Conservation (phyloP, 1,284 basidiomycete genomes). For the Ustilago nuda region DNA sequence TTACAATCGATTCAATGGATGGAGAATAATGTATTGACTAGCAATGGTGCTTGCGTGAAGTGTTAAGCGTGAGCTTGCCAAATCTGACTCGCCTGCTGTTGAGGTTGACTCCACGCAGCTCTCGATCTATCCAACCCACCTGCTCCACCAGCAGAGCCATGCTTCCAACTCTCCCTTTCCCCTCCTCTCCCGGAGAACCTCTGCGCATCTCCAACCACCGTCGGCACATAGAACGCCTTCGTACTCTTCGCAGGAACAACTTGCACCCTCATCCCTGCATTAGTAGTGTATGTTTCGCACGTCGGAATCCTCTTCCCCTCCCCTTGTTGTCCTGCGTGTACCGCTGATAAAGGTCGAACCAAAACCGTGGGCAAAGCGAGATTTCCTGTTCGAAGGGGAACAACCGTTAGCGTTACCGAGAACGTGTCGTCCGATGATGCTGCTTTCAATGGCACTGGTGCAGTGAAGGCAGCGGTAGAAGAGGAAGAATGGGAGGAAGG, state of each 20-base stretch:
- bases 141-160: background rate
- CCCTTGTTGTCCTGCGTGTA: background rate
- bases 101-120: background rate
- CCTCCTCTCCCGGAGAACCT: background rate
- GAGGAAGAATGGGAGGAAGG: background rate
- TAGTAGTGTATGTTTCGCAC: conserved; percentile 56
- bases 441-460: background rate
- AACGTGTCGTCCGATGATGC: background rate
- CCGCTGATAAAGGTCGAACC: conserved; percentile 10
- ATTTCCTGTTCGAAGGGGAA: conserved; percentile 50
- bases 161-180: conserved; percentile 17
- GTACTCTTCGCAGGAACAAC: conserved; percentile 29
- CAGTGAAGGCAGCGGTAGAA: background rate
- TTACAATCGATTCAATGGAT: too few species aligned
- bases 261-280: conserved; percentile 36
- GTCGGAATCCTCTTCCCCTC: conserved; percentile 3
- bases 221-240: conserved; percentile 38
- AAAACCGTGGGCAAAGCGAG: conserved; percentile 11
- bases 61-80: conserved; percentile 6
- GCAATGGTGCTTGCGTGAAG: too few species aligned
- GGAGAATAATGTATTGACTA: too few species aligned
- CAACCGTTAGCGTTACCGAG: conserved; percentile 35
- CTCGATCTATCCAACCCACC: conserved; percentile 9
- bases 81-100: conserved; percentile 3
- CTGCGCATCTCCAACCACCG: background rate